Evolutionary conservation across 1,284 basidiomycete species (phyloP), one percentile per base, ranked within the genome.

Genomic region (Fomes fomentarius): DNA sequence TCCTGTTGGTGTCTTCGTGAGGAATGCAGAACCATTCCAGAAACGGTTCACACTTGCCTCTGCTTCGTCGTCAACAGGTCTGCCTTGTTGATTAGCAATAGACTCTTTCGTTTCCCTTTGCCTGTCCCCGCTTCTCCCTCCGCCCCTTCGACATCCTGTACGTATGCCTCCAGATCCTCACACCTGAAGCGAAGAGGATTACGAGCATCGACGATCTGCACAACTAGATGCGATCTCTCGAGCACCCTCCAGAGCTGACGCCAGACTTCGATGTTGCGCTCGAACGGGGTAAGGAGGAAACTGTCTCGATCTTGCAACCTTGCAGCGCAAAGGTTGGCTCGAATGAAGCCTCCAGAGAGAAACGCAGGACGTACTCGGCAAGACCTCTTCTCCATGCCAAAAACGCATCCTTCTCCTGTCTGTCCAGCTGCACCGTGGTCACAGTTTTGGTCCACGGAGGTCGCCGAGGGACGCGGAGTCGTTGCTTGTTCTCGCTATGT

Each of bases 201-300:
- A 39, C 95, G 84, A 10, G 94, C 96, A 68, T 98, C 95, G 43
- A 98, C 94, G 56, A 98, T 98, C 73, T 98, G 95, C 0, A 98
- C 93, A 37, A 98, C 76, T 11, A 98, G 82, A 66, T 97, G 94
- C 5, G 94, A 96, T 39, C 96, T 85, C 73, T 98, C 95, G 17
- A 97, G 72, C 1, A 98, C 96, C 57, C 95, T 82, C 95, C 95
- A 98, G 3, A 98, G 80, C 67, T 98, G 95, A 45, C 96, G 80
- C 96, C 96, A 98, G 11, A 98, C 93, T 77, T 97, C 94, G 22
- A 98, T 76, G 69, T 98, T 98, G 48, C 96, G 89, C 70, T 98
- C 95, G 65, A 97, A 98, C 0, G 95, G 96, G 0, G 95, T 98
- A 9, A 98, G 75, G 10, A 98, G 81, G 31, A 98, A 84, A 34